Base-by-base conservation (phyloP, 306 rosid genomes). In the Carpinus fangiana region DNA sequence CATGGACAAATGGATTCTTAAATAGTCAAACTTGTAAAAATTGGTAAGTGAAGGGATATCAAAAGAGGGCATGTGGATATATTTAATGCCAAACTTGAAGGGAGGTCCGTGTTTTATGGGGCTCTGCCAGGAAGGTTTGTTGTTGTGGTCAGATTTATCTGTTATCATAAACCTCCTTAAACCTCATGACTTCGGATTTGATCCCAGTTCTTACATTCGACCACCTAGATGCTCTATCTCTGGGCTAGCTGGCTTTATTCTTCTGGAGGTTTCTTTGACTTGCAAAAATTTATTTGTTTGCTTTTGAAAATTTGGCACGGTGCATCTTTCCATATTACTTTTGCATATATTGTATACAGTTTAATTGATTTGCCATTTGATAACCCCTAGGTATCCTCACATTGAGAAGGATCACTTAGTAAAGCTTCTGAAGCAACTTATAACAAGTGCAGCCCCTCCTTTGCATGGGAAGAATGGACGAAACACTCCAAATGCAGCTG, bases 351-450 rank as follows among this genome's bases (percentile, higher is more conserved):
- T 34, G 47, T 61, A 64, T 62, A 51, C 9, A 55, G 0, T 67
- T 74, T 36, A 47, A 79, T 8, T 65, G 45, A 59, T 52, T 70
- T 69, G 26, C 23, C 74, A 65, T 83, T 83, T 75, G 31, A 77
- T 73, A 74, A 86, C 70, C 64, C 43, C 67, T 69, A 93, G 98
- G 94, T 86, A 93, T 84, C 89, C 94, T 84, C 98, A 93, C 84
- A 79, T 93, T 76, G 84, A 86, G 78, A 89, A 86, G 73, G 97
- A 91, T 82, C 98, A 93, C 85, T 80, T 93, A 85, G 88, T 91
- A 81, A 93, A 87, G 92, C 98, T 93, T 83, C 75, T 93, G 88
- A 91, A 87, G 89, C 90, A 91, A 82, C 80, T 93, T 78, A 82
- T 93, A 84, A 68, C 81, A 83, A 81, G 70, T 81, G 66, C 84